Percentiles rank a stretch among this genome's conserved stretches.
phyloP scores from a whole-genome alignment of 2,329 filamentous ascomycete species.

The Fusarium globosum region DNA sequence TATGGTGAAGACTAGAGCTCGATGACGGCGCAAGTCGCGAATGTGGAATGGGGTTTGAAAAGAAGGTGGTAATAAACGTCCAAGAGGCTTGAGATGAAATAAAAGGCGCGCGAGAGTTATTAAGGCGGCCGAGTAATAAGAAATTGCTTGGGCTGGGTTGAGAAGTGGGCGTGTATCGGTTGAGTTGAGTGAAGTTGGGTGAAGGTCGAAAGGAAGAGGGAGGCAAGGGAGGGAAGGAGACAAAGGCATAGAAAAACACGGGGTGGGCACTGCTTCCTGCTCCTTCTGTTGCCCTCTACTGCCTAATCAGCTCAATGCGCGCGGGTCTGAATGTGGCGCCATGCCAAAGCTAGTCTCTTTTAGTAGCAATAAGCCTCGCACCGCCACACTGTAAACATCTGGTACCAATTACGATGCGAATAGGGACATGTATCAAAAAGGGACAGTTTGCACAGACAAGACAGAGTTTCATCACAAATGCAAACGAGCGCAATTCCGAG shows the following conservation, averaged over 20 bases:
- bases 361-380: slow-evolving; percentile 28
- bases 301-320: slow-evolving; percentile 32
- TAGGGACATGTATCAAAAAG: slow-evolving; percentile 12
- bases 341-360: slow-evolving; percentile 27
- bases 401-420: slow-evolving; percentile 29
- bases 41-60: neutral
- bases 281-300: slow-evolving; percentile 31
- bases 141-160: slow-evolving; percentile 31
- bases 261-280: slow-evolving; percentile 41
- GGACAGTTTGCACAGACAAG: slow-evolving; percentile 23
- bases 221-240: slow-evolving; percentile 13
- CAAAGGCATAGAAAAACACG: slow-evolving; percentile 41
- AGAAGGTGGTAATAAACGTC: slow-evolving; percentile 20
- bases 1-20: slow-evolving; percentile 11
- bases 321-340: slow-evolving; percentile 19
- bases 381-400: slow-evolving; percentile 29
- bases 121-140: slow-evolving; percentile 27
- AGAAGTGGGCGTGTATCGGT: slow-evolving; percentile 34
- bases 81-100: slow-evolving; percentile 23
- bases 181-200: slow-evolving; percentile 20
- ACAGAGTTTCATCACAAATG: neutral
- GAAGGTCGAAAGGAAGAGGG: slow-evolving; percentile 28
- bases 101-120: slow-evolving; percentile 28
- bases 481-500: neutral
- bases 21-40: slow-evolving; percentile 25